Base-by-base conservation (phyloP, 2,329 filamentous ascomycete genomes). In the Diplodia sapinea region DNA sequence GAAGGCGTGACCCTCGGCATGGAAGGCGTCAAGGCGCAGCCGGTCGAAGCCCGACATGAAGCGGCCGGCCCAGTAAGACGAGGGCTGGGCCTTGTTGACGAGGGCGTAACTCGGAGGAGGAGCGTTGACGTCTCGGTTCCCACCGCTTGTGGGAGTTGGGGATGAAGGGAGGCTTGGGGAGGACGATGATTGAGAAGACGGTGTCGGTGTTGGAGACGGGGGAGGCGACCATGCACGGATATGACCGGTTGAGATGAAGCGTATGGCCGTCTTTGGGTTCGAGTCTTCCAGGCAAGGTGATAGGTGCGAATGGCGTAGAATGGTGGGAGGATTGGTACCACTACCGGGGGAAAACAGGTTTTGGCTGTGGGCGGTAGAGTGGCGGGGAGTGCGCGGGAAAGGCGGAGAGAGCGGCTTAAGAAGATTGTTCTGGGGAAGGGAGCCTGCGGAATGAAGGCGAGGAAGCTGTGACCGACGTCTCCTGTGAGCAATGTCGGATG, bases 61-160 rank as follows among this genome's bases (percentile, higher is more conserved):
- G 49, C 88, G 85, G 20, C 88, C 88, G 12, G 82, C 80, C 88
- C 88, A 91, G 75, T 88, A 90, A 2, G 80, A 75, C 1, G 82
- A 81, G 6, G 82, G 77, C 71, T 79, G 72, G 11, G 67, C 52
- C 23, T 51, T 43, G 57, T 49, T 56, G 57, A 73, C 65, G 85
- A 47, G 82, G n/a, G 36, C 40, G 13, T 11, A 49, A n/a, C 36
- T 47, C 17, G 38, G 31, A 55, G 51, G 31, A 55, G 51, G 31
- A 13, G 11, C 3, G 15, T 31, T n/a, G n/a, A 12, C 15, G 9
- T 31, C 33, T 11, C 33, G 33, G 12, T 20, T n/a, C 11, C 17
- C 8, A 17, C 43, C 43, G 43, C 43, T 47, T 17, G 49, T 2
- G 29, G 43, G 29, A 2, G 62, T 23, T 4, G 50, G 51, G 6